Base-by-base conservation (phyloP, 768 basidiomycete species). In the Suillus occidentalis region DNA sequence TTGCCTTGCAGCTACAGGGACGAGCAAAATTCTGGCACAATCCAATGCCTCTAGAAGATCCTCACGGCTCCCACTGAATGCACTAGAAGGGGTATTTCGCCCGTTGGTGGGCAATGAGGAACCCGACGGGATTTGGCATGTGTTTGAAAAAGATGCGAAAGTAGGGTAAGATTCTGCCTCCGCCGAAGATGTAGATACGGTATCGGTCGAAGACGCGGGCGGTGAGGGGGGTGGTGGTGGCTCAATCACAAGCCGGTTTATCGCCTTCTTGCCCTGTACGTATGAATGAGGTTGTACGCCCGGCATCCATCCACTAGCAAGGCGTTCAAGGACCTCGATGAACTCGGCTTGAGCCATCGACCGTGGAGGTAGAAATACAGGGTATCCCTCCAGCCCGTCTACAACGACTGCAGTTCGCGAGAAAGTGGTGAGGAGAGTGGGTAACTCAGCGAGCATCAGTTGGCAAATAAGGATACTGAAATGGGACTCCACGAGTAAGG, bases 301-400 rank as follows among this genome's bases (percentile, higher is more conserved):
- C 25, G 80, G 80, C 64, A 76, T 83, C 94, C 94, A 96, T 0
- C 91, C 89, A 10, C 83, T 77, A 0, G 91, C 88, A 50, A 96
- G 85, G 12, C 94, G 85, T 70, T 95, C 93, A 63, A 95, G 80
- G 9, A 92, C 82, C 75, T 96, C 94, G 64, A 93, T 80, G 69
- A 94, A 95, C 77, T 95, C 93, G 12, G 92, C 92, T 71, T 96
- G 94, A 0, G 90, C 88, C 89, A 95, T 92, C 14, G 92, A 93
- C 39, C 94, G 82, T 16, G 94, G 91, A 10, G 92, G 91, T 0
- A 93, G 79, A 76, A 96, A 96, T 56, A 96, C 83, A 9, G 94
- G 94, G 75, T 92, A 94, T 0, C 94, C 93, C 73, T 95, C 94
- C 47, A 95, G 82, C 2, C 90, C 89, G 65, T 95, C 91, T 9